Evolutionary conservation across 805 yeast genomes (phyloP), one percentile per base, ranked within the genome.

Genomic region (Schizosaccharomyces octosporus): DNA sequence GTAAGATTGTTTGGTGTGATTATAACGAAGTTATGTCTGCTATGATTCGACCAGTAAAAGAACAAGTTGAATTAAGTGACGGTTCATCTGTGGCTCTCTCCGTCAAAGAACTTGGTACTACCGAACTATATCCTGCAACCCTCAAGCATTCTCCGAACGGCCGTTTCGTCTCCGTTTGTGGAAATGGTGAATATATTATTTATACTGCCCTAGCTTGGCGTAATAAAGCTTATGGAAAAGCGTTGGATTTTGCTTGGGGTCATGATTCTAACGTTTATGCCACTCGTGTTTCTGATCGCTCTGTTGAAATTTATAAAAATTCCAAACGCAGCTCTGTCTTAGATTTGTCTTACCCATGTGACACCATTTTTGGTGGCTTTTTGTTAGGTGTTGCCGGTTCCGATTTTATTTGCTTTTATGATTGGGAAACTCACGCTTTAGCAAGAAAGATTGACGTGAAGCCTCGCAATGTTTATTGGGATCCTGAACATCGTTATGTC

Each of bases 151-250:
- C 97, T 57, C 97, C 97, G 65, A 93, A 93, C 70, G 99, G 99
- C 65, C 82, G 96, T 72, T 93, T 85, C 71, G 97, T 89, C 48
- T 85, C 97, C 32, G 96, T 93, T 60, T 84, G 90, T 58, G 99
- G 99, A 69, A 98, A 93, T 73, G 97, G 96, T 63, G 99, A 93
- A 73, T 90, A 87, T 71, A 87, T 90, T 67, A 84, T 93, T 62
- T 93, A 90, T 74, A 89, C 97, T 1, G 90, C 98, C 1, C 79
- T 93, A 68, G 97, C 97, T 1, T 93, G 98, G 98, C 82, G 98
- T 75, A 88, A 90, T 69, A 93, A 88, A 74, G 78, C 88, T 60
- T 93, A 85, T 72, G 97, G 97, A 64, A 78, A 80, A 62, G 96
- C 95, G 24, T 74, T 81, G 62, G 97, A 88, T 69, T 87, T 94